phyloP scores from a whole-genome alignment of 345 rosid genomes.

The Hibiscus mutabilis region DNA sequence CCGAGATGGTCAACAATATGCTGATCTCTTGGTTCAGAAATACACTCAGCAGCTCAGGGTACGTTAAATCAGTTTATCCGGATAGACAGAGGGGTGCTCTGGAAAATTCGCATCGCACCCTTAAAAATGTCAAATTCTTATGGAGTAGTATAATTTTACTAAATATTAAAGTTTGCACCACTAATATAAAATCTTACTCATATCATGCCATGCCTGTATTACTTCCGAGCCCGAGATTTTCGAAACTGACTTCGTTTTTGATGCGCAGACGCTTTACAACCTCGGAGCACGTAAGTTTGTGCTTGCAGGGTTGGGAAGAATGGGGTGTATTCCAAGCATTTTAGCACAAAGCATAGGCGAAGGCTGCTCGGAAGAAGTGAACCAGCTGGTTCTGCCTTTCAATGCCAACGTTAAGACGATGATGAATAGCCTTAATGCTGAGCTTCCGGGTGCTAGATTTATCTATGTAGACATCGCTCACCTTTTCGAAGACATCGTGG shows the following conservation, averaged over 20 bases:
- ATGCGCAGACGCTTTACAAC: conserved; percentile 54
- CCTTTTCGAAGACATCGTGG: conserved; percentile 55
- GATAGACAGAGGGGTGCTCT: no score
- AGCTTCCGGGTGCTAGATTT: conserved; percentile 61
- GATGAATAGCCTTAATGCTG: conserved; percentile 54
- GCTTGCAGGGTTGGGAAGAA: conserved; percentile 71
- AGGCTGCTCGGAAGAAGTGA: conserved; percentile 73
- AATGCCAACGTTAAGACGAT: conserved; percentile 71
- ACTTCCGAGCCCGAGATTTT: neutral
- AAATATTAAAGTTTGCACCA: no score
- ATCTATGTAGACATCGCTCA: conserved; percentile 49
- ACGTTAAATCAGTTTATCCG: no score
- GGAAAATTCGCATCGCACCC: no score
- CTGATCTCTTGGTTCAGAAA: conserved; percentile 59
- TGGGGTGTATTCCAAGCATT: conserved; percentile 98
- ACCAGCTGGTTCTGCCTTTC: conserved; percentile 68
- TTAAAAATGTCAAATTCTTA: no score
- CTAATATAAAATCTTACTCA: no score
- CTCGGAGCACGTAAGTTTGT: conserved; percentile 83
- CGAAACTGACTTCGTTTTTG: neutral
- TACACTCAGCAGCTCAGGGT: conserved; percentile 67
- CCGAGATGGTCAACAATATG: conserved; percentile 54
- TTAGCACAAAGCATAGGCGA: conserved; percentile 65
- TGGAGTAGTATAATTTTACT: no score
- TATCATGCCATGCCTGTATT: no score